Base-by-base conservation (phyloP, 805 yeast genomes). In the Pichia cabralensis region DNA sequence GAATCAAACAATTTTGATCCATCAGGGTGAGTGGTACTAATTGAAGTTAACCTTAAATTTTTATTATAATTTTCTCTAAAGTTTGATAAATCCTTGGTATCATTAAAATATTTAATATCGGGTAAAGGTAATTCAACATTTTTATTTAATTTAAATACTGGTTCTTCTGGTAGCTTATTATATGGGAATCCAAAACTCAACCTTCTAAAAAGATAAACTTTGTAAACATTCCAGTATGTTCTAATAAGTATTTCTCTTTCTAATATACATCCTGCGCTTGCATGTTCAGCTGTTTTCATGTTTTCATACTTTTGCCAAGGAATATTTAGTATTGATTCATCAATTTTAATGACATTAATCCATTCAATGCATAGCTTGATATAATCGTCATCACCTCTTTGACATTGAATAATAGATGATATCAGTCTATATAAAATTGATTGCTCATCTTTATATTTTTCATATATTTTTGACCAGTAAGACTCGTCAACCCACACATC, bases 201-300 rank as follows among this genome's bases (percentile, higher is more conserved):
- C 39, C 66, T 49, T 18, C 58, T 36, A 35, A 50, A 58, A 10
- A 52, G 54, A 34, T 56, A 54, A 31, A 56, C 42, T 37, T 55
- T 58, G 61, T 61, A 65, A 6, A 56, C 50, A 5, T 55, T 53
- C 69, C 69, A 65, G 10, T 63, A 39, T 3, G 56, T 42, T 38
- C 67, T 45, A 8, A 58, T 34, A 25, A 51, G 35, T 30, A 51
- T 46, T 35, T 62, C 65, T 28, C 64, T 50, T 22, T 53, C 55
- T 8, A 54, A 32, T n/a, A 36, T 17, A 12, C 14, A 17, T 6
- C 10, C 15, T 8, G 26, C 24, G 21, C 15, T 35, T 8, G 14
- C 6, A 13, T 8, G 2, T 13, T 14, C 14, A 5, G 8, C 11
- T n/a, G n/a, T 15, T n/a, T 18, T 5, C 8, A 11, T 7, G 19